Evolutionary conservation across 169 alveolate species (phyloP), one percentile per base, ranked within the genome.

Genomic region (Plasmodium blacklocki): DNA sequence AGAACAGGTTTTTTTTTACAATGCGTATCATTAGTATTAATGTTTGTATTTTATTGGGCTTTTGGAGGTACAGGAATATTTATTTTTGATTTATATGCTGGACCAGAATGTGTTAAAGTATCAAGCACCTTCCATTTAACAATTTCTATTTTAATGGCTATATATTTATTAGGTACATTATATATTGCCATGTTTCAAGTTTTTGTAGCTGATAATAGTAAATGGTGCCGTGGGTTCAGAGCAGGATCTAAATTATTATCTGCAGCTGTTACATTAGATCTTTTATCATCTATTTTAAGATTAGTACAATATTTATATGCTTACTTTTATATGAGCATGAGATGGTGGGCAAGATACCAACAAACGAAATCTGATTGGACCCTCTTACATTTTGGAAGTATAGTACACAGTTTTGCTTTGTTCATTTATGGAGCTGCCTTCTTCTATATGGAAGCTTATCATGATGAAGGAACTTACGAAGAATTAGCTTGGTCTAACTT

Each of bases 351-450:
- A 32, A 74, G 93, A 56, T 95, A 94, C 70, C 96, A 93, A 88
- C 97, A 95, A 76, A 94, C 97, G 5, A 94, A 93, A 92, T 95
- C 97, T n/a, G 97, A 95, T 60, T 95, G 97, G 97, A 86, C 94
- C 50, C 91, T 95, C 66, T 93, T 93, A 80, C 96, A 95, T 73
- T 88, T 95, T 71, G 97, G 97, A 14, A 91, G 96, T 74, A 91
- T 95, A 66, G 91, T 96, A 59, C 94, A 95, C 88, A 94, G 96
- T 52, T 89, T 95, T 70, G 92, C 97, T n/a, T 88, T 95, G 62
- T 91, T 95, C 58, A 88, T 93, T 86, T 95, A 95, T 73, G 97
- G 97, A 18, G 94, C 96, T 12, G 97, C 97, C 3, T 86, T 95
- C 73, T 95, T 95, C 87, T 94, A 94, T 63, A 75, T 95, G 70